Evolutionary conservation across 2,329 filamentous ascomycete genomes (phyloP).

Genomic region (Sclerotinia glacialis): DNA sequence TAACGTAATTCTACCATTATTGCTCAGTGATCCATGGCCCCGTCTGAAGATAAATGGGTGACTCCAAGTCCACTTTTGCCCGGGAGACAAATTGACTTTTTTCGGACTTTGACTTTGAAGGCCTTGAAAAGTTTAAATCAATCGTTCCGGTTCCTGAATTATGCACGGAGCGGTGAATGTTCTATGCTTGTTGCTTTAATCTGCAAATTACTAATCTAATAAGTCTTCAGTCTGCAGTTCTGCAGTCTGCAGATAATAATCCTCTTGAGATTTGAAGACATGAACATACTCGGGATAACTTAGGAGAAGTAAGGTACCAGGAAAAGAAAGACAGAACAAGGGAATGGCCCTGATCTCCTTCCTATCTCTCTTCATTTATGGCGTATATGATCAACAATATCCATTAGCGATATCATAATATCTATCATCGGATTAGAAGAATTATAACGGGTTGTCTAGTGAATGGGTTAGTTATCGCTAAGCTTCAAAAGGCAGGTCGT

Average conservation of each 20-base stretch:
- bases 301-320: neutral
- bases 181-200: neutral
- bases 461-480: neutral
- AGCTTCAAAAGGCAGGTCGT: slow-evolving; percentile 10
- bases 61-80: neutral
- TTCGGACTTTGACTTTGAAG: neutral
- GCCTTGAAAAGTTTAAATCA: neutral
- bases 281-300: neutral
- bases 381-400: slow-evolving; percentile 4
- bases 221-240: neutral
- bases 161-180: neutral
- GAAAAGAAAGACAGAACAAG: neutral
- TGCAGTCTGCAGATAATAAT: too few relatives aligned
- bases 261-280: neutral
- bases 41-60: slow-evolving; percentile 6
- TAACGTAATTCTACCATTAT: neutral
- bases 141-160: neutral
- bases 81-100: neutral
- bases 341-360: neutral
- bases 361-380: slow-evolving; percentile 1
- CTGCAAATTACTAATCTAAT: too few relatives aligned
- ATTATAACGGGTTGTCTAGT: neutral
- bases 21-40: neutral
- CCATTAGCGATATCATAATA: slow-evolving; percentile 1
- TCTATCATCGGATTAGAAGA: neutral